These are phyloP conservation scores for Sporothrix variecibatus DNA, from an alignment of 2,329 filamentous ascomycete species.

Conservation along the genomic window DNA sequence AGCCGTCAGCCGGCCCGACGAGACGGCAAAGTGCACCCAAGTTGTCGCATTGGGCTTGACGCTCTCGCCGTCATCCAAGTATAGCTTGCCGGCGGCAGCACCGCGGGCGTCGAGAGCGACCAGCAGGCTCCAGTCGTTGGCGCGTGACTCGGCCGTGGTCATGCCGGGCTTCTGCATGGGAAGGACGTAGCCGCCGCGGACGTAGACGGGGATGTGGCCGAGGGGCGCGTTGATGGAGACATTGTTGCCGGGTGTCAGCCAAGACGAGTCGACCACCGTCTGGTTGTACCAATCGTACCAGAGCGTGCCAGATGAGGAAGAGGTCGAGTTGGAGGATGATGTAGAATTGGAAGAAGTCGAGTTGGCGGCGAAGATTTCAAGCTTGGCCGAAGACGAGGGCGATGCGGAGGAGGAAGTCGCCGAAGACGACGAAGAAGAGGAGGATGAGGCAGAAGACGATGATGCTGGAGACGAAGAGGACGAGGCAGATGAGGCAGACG, in stretches of 20 bases:
- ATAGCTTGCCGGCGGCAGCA: constrained; percentile 62
- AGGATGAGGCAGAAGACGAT: background rate
- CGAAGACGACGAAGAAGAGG: background rate
- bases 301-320: constrained; percentile 39
- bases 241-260: constrained; percentile 39
- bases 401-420: background rate
- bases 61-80: constrained; percentile 75
- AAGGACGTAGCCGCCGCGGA: constrained; percentile 68
- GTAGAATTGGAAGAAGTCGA: background rate
- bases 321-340: background rate
- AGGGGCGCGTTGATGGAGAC: constrained; percentile 50
- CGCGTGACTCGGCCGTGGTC: constrained; percentile 64
- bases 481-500: background rate
- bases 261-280: constrained; percentile 47
- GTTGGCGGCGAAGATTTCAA: background rate
- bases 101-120: constrained; percentile 60
- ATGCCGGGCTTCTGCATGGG: constrained; percentile 68
- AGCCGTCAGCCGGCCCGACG: constrained; percentile 45
- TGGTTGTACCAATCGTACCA: constrained; percentile 86
- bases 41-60: constrained; percentile 39
- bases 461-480: background rate
- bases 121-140: constrained; percentile 67
- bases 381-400: background rate
- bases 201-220: constrained; percentile 70
- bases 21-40: constrained; percentile 21